phyloP scores from a whole-genome alignment of 2,329 filamentous ascomycete species.

The Verticillium klebahnii region DNA sequence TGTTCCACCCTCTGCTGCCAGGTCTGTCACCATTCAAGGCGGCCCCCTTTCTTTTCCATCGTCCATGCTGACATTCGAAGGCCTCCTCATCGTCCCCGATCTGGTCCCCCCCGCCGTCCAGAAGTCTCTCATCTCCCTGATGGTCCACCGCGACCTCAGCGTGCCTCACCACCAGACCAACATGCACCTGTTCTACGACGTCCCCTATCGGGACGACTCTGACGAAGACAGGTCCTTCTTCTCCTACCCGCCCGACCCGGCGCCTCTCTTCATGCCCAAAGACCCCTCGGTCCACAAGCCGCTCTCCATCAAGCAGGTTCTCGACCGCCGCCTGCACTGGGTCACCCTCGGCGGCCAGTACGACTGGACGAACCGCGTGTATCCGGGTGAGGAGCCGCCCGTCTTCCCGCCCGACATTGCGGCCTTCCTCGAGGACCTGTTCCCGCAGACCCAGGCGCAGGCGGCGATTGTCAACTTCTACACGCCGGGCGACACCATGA shows the following conservation, averaged over 20 bases:
- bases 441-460: constrained; percentile 73
- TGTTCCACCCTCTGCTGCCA: constrained; percentile 62
- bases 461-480: constrained; percentile 95
- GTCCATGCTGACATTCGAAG: constrained; percentile 36
- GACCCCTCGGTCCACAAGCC: constrained; percentile 71
- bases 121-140: constrained; percentile 60
- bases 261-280: constrained; percentile 60
- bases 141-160: constrained; percentile 74
- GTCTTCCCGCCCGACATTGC: constrained; percentile 71
- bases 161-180: constrained; percentile 78
- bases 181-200: constrained; percentile 74
- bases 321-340: constrained; percentile 85
- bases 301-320: constrained; percentile 62
- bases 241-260: constrained; percentile 39
- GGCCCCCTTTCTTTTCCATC: background rate
- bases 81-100: constrained; percentile 72
- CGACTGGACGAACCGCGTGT: constrained; percentile 86
- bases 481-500: constrained; percentile 83
- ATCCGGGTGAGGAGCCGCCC: constrained; percentile 65
- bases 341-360: constrained; percentile 93
- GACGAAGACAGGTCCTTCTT: constrained; percentile 46
- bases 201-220: constrained; percentile 50
- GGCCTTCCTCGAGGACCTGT: constrained; percentile 61
- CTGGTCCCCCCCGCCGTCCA: constrained; percentile 70
- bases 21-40: constrained; percentile 40